Conservation (phyloP, 805 yeast genomes). For the Vanderwaltozyma tropicalis region DNA sequence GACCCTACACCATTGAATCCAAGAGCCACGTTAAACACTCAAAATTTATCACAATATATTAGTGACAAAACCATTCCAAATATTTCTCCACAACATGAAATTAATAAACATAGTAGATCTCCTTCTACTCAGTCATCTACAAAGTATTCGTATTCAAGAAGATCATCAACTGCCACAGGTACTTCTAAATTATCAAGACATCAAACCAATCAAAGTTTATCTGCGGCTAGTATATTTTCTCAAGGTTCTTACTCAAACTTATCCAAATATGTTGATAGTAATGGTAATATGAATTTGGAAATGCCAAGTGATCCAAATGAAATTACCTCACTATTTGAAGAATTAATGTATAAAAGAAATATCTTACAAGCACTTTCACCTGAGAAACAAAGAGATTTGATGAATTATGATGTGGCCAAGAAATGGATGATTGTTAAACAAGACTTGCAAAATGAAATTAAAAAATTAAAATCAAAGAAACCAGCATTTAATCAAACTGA, state of each 20-base stretch:
- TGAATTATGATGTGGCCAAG: conserved; percentile 60
- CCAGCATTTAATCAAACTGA: background rate
- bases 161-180: conserved; percentile 1
- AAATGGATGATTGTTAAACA: conserved; percentile 90
- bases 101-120: conserved; percentile 10
- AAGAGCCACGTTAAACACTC: conserved; percentile 20
- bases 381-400: conserved; percentile 67
- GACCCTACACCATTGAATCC: conserved; percentile 20
- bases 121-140: conserved; percentile 18
- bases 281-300: conserved; percentile 36
- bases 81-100: conserved; percentile 2
- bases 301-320: conserved; percentile 57
- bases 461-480: conserved; percentile 32
- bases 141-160: conserved; percentile 17
- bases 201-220: conserved; percentile 17
- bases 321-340: conserved; percentile 64
- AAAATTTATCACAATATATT: conserved; percentile 23
- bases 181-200: conserved; percentile 14
- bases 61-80: conserved; percentile 5
- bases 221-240: conserved; percentile 18
- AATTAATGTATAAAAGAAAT: conserved; percentile 75
- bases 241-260: conserved; percentile 21
- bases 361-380: conserved; percentile 53
- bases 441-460: conserved; percentile 68
- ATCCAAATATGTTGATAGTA: conserved; percentile 20